Percentiles rank a stretch among this genome's conserved stretches.
Conservation (phyloP, 495 filamentous ascomycete species). For the Coniosporium apollinis region DNA sequence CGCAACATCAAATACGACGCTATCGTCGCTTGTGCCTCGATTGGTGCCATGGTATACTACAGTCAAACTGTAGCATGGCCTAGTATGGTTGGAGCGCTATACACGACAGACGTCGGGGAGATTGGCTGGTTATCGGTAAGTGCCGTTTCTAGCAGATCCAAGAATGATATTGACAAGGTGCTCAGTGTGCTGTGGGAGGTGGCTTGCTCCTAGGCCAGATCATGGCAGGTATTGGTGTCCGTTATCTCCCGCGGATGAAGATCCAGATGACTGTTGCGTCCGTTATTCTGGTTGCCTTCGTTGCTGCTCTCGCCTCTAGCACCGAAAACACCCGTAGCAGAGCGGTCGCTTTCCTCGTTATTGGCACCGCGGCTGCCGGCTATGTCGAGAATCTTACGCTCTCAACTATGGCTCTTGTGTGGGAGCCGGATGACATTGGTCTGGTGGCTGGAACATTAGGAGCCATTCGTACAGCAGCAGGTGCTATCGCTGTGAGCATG, state of each 20-base stretch:
- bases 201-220: no score
- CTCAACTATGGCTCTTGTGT: constrained; percentile 8
- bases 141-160: no score
- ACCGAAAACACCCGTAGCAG: constrained; percentile 5
- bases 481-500: constrained; percentile 7
- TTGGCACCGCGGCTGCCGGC: constrained; percentile 9
- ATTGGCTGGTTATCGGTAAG: no score
- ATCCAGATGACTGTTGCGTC: no score
- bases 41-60: constrained; percentile 13
- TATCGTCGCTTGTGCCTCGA: constrained; percentile 9
- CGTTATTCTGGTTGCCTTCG: no score
- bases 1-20: constrained; percentile 9
- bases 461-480: constrained; percentile 7
- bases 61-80: constrained; percentile 5
- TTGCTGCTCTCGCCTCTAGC: no score
- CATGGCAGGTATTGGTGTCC: no score
- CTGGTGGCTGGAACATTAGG: constrained; percentile 8
- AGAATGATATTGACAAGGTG: no score
- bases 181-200: no score
- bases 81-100: background rate
- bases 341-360: constrained; percentile 9
- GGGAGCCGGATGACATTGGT: constrained; percentile 9
- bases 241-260: no score
- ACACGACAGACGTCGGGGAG: no score
- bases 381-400: constrained; percentile 14